phyloP scores from a whole-genome alignment of 75 land plant species.

The Sequoiadendron giganteum region DNA sequence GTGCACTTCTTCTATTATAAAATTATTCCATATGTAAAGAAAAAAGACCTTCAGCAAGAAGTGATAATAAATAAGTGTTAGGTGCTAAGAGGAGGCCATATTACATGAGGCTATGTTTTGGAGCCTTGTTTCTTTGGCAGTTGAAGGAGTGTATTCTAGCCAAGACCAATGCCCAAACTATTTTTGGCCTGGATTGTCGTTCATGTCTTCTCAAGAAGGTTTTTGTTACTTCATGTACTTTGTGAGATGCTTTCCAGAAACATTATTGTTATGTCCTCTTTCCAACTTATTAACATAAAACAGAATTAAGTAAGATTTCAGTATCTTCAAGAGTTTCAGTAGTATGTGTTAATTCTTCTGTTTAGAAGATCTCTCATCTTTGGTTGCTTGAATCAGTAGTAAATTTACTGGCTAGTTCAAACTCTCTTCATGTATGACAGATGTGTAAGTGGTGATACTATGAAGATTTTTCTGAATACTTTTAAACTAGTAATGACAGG shows the following conservation, averaged over 20 bases:
- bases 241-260: background rate
- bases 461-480: background rate
- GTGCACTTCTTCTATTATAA: background rate
- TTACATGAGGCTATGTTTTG: background rate
- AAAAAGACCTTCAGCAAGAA: background rate
- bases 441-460: no score
- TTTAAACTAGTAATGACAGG: background rate
- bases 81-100: background rate
- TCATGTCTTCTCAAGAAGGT: background rate
- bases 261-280: no score
- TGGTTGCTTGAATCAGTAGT: background rate
- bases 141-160: background rate
- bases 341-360: background rate
- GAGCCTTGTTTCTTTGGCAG: background rate
- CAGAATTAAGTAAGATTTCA: background rate
- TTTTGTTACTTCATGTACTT: background rate
- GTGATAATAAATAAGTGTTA: background rate
- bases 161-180: background rate
- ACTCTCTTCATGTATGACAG: background rate
- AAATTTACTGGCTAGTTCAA: background rate
- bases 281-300: no score
- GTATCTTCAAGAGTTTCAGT: background rate
- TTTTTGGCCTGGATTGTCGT: background rate
- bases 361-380: background rate
- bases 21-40: background rate